Evolutionary conservation across 2,329 filamentous ascomycete species (phyloP).

Genomic region (Beauveria varroae): DNA sequence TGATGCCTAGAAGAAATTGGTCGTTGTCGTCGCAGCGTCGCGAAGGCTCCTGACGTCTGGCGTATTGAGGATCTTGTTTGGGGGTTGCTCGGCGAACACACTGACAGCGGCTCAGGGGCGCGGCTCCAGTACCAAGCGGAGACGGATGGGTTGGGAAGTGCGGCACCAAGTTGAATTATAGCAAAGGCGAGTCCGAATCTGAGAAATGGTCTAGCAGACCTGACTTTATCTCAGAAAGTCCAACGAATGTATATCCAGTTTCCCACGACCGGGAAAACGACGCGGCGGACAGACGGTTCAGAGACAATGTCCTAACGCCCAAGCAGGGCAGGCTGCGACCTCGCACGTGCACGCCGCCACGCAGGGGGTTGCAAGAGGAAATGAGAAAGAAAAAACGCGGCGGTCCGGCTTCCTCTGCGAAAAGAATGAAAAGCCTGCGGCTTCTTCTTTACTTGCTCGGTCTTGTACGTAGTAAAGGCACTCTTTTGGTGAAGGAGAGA

Average conservation of each 20-base stretch:
- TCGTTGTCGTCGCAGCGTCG: not conserved
- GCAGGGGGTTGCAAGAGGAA: not conserved
- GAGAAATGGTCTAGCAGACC: not conserved
- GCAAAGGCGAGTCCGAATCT: not conserved
- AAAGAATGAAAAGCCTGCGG: not conserved
- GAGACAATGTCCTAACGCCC: not conserved
- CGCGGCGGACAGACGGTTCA: not conserved
- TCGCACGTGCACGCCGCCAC: not conserved
- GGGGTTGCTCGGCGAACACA: constrained; percentile 7
- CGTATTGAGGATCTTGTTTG: not conserved
- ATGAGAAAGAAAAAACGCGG: not conserved
- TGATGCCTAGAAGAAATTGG: not conserved
- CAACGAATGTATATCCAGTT: not conserved
- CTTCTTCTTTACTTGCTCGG: not conserved
- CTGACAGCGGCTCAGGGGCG: not conserved
- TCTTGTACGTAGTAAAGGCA: not conserved
- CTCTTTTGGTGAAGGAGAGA: not conserved
- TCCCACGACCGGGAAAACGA: not conserved
- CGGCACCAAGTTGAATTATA: not conserved
- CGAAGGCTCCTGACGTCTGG: constrained; percentile 9
- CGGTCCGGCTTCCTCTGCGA: not conserved
- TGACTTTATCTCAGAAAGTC: not conserved
- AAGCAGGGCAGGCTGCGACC: not conserved
- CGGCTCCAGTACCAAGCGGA: not conserved
- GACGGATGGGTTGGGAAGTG: not conserved